Evolutionary conservation across 768 basidiomycete genomes (phyloP).

Genomic region (Boletus pseudopeckii): DNA sequence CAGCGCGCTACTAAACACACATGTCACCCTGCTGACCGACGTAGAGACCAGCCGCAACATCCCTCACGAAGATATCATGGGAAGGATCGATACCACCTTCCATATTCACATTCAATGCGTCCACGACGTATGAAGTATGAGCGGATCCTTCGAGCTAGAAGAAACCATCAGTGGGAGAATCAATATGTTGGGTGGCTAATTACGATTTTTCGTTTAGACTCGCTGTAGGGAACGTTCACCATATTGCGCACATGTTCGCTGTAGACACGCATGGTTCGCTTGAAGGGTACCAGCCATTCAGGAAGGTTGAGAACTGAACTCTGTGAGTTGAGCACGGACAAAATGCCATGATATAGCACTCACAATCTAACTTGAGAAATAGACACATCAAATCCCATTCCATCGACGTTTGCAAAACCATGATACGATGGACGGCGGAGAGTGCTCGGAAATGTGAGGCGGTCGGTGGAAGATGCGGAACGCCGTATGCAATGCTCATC

Average conservation of each 20-base stretch:
- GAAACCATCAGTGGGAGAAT: background rate
- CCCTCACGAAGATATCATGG: background rate
- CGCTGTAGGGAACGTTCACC: constrained; percentile 5
- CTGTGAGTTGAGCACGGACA: background rate
- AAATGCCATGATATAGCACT: background rate
- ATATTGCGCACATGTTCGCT: background rate
- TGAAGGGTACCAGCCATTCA: constrained; percentile 3
- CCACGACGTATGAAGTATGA: constrained; percentile 1
- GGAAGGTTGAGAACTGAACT: background rate
- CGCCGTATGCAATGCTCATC: constrained; percentile 2
- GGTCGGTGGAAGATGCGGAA: constrained; percentile 1
- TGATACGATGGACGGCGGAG: background rate
- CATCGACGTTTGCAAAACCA: constrained; percentile 2
- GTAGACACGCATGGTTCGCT: background rate
- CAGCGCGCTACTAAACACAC: background rate
- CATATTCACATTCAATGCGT: background rate
- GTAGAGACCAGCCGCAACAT: constrained; percentile 4
- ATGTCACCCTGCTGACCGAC: background rate
- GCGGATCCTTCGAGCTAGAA: background rate
- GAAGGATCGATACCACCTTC: background rate
- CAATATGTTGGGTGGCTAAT: background rate
- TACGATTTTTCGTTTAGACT: constrained; percentile 1
- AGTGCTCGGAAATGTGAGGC: background rate
- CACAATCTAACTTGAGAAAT: constrained; percentile 1
- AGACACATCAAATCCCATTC: constrained; percentile 6